phyloP scores from a whole-genome alignment of 106 monocot genomes.

The Dendrobium nobile region DNA sequence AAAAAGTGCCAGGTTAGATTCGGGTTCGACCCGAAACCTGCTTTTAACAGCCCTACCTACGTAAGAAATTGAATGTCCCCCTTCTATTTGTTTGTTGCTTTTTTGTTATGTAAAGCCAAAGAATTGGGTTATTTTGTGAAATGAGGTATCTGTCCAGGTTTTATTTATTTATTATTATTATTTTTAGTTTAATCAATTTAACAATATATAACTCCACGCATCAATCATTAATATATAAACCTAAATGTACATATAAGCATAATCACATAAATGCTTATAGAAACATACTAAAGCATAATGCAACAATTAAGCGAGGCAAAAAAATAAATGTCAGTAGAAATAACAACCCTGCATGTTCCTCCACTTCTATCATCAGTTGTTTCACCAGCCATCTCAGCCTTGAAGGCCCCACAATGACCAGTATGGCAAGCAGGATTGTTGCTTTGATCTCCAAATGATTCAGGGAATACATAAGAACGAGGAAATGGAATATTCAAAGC shows the following conservation, averaged over 20 bases:
- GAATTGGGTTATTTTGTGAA: no score
- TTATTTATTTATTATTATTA: no score
- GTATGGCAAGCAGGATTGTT: not conserved
- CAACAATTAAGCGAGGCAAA: constrained; percentile 1
- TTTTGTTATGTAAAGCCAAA: no score
- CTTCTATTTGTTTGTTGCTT: no score
- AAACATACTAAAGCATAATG: not conserved
- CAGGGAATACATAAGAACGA: constrained; percentile 80
- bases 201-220: not conserved
- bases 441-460: constrained; percentile 25
- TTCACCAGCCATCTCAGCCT: constrained; percentile 18
- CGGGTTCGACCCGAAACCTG: no score
- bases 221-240: not conserved
- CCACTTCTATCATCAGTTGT: constrained; percentile 9
- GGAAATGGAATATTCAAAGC: constrained; percentile 95
- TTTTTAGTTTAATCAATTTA: no score
- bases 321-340: constrained; percentile 2
- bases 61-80: no score
- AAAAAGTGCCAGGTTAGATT: no score
- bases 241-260: no score
- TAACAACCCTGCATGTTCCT: constrained; percentile 19
- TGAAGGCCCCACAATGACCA: constrained; percentile 8
- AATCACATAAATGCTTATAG: not conserved
- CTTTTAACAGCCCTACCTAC: no score
- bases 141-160: no score